Base-by-base conservation (phyloP, 176 grass and related monocot genomes). In the Triticum timopheevii region DNA sequence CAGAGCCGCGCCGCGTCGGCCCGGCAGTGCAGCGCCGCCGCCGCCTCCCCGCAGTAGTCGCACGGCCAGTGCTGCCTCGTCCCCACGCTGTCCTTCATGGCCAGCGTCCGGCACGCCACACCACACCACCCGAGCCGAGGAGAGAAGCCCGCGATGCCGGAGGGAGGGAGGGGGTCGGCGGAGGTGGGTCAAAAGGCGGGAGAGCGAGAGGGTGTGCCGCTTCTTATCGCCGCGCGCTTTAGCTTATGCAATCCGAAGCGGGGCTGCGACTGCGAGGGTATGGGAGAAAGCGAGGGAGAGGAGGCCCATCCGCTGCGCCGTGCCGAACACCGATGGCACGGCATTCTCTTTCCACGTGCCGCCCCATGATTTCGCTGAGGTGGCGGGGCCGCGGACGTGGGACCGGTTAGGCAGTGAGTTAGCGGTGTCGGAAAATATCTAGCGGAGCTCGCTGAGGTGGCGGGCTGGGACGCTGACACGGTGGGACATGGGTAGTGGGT, bases 1-100 rank as follows among this genome's bases (percentile, higher is more conserved):
- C 93, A 92, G 25, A 95, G 79, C 8, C 93, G 83, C 72, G 93
- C 93, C 7, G 83, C 82, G 86, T 95, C 93, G 28, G 93, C 93
- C 6, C 85, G 86, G 90, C 93, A 95, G 88, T 92, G 90, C 88
- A 95, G 75, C 83, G 84, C 88, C 79, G 93, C 93, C 79, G 82
- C 85, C 65, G 88, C 72, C 36, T 86, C 92, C n/a, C 82, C 88
- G 88, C 92, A 93, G 86, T 90, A 90, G 92, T 93, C 92, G 86
- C 92, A 93, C 73, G 88, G 73, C 64, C 91, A 85, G 67, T 78
- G 85, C 73, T 76, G 61, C 78, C 68, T 36, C 7, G 68, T 83
- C 0, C 50, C 72, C 2, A 34, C 68, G 50, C 19, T 52, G 19
- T 65, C 56, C 88, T 67, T 85, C 85, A 87, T 85, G 71, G 74